Evolutionary conservation across 768 basidiomycete genomes (phyloP), one percentile per base, ranked within the genome.

Genomic region (Cystofilobasidium macerans): DNA sequence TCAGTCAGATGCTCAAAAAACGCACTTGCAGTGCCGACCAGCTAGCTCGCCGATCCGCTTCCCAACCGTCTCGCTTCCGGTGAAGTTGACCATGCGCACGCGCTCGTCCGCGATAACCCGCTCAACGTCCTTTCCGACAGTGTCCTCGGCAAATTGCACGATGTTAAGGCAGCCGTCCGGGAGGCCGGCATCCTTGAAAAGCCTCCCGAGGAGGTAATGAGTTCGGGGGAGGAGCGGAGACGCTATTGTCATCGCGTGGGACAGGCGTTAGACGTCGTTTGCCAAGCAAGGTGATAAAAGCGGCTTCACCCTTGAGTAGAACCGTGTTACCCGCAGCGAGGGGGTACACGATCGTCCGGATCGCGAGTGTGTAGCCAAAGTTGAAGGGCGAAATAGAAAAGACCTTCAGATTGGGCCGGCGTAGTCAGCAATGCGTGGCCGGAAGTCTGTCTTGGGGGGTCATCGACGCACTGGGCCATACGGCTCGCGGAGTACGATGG

Each of bases 121-220:
- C 0, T 81, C 76, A 0, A 80, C 80, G 38, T 81, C 71, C 0
- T 71, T 69, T 2, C 83, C 81, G 0, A 80, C 76, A 51, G 73
- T 76, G 45, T 80, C 78, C 20, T 74, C 71, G 6, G 80, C 78
- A 68, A 80, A 79, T 8, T 81, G 78, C 20, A 85, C 70, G 70
- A 79, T 80, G 69, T 85, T 84, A 8, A 86, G 70, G 9, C 83
- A 84, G 8, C 84, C 84, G 20, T 76, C 72, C 6, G 85, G 85
- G 0, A 87, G 73, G 1, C 85, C 84, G 0, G 84, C 85, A 72
- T 80, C 76, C 33, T 69, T 64, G 69, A 79, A 74, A 28, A 78
- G 64, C 26, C 77, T 70, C 18, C 74, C 76, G 12, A 77, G 69
- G 33, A 73, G 68, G 33, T 69, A 62, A 57, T 77, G 76, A 1